Evolutionary conservation across 768 basidiomycete genomes (phyloP).

Genomic region (Rossbeevera mucosa): DNA sequence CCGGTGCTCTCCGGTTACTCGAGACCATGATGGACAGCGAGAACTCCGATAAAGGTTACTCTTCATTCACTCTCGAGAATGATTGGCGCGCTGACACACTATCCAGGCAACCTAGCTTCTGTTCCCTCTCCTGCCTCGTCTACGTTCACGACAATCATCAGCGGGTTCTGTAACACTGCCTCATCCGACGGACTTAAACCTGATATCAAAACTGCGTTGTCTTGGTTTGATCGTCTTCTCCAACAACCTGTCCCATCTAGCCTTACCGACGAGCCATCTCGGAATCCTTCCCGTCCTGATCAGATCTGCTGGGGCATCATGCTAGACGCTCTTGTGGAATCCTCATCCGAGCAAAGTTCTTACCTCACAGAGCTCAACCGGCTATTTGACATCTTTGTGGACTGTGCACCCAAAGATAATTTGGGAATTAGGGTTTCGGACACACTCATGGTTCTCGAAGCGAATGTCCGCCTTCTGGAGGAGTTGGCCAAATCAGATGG

Average conservation of each 20-base stretch:
- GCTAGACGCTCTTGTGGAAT: conserved; percentile 49
- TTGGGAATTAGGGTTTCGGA: conserved; percentile 35
- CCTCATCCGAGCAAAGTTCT: conserved; percentile 26
- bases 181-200: conserved; percentile 11
- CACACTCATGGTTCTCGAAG: conserved; percentile 40
- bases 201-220: conserved; percentile 58
- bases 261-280: conserved; percentile 41
- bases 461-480: conserved; percentile 37
- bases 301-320: conserved; percentile 53
- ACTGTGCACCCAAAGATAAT: conserved; percentile 33
- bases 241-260: conserved; percentile 34
- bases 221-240: conserved; percentile 70
- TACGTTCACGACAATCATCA: conserved; percentile 61
- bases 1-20: conserved; percentile 60
- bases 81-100: background rate
- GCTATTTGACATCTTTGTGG: conserved; percentile 41
- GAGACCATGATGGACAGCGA: conserved; percentile 63
- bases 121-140: conserved; percentile 55
- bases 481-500: conserved; percentile 1
- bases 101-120: conserved; percentile 28
- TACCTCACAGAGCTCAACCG: conserved; percentile 54
- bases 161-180: conserved; percentile 56
- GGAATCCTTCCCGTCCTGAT: conserved; percentile 49
- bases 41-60: conserved; percentile 14
- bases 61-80: background rate